Evolutionary conservation across 345 rosid species (phyloP), one percentile per base, ranked within the genome.

Genomic region (Gossypium rotundifolium): DNA sequence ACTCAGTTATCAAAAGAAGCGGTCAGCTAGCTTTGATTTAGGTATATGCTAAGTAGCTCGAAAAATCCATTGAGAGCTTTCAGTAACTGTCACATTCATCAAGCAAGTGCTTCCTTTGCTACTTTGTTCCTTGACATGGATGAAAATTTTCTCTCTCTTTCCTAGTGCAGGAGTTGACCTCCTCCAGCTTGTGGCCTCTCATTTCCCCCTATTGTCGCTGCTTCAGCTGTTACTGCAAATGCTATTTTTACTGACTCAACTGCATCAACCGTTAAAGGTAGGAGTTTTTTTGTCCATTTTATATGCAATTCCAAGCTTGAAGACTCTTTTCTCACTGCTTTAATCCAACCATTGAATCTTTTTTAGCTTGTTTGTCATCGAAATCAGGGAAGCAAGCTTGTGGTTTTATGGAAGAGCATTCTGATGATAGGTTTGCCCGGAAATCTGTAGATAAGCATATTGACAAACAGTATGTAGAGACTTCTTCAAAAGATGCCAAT

Each of bases 131-230:
- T 52, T 16, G 54, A 70, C 17, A 22, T 46, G 27, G 58, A 44
- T 61, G 68, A 44, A 82, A 88, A 67, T 84, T 86, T 71, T 65
- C 72, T 82, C 79, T 33, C 80, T 82, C 87, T 74, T 82, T 84
- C 94, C 89, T 94, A 89, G 95, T 84, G 93, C 95, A 94, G 98
- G 97, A 87, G 90, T 94, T 83, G 96, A 92, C 91, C 94, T 93
- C 93, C 95, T 87, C 90, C 98, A 33, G 88, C 96, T 83, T 92
- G 90, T 80, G 94, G 90, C 82, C 93, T 94, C 73, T 91, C 89
- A 48, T 88, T 83, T 75, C 91, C 87, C 59, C 90, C 94, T 45
- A 66, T 85, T 66, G 92, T 87, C 69, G 82, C 91, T 55, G 93
- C 92, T 74, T 88, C 99, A 13, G 77, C 52, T 59, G 45, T 44